A percentile compares a stretch with the other conserved stretches of the same genome.
phyloP scores from a whole-genome alignment of 2,329 filamentous ascomycete genomes.

The Ustulina deusta region DNA sequence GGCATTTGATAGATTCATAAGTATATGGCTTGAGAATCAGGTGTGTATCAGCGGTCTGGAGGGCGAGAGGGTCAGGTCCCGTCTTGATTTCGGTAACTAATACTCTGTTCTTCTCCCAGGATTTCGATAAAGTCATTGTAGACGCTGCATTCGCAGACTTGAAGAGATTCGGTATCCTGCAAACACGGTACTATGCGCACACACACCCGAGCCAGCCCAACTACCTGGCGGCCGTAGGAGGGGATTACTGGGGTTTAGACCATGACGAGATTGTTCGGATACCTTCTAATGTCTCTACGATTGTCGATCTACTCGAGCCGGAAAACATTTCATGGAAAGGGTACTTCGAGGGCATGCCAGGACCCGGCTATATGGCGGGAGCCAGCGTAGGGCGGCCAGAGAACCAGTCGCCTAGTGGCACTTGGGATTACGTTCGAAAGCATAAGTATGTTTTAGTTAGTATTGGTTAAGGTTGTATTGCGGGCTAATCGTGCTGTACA shows the following conservation, averaged over 20 bases:
- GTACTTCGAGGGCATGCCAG: constrained; percentile 60
- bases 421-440: constrained; percentile 56
- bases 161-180: constrained; percentile 58
- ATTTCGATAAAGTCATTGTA: constrained; percentile 56
- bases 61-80: neutral
- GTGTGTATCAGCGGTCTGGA: constrained; percentile 43
- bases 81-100: constrained; percentile 25
- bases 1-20: constrained; percentile 58
- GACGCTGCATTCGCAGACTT: constrained; percentile 57
- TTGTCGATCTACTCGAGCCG: constrained; percentile 60
- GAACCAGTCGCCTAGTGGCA: constrained; percentile 43
- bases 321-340: constrained; percentile 58
- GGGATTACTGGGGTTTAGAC: constrained; percentile 63
- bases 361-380: constrained; percentile 61
- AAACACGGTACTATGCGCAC: constrained; percentile 60
- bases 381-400: constrained; percentile 50
- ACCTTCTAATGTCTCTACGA: constrained; percentile 59
- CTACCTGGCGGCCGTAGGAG: constrained; percentile 60
- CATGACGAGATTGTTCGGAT: constrained; percentile 59
- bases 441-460: constrained; percentile 51
- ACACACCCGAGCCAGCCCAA: constrained; percentile 61
- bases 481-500: constrained; percentile 37
- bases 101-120: constrained; percentile 48
- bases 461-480: neutral
- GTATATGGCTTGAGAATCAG: constrained; percentile 60